These are phyloP conservation scores for Elaeagnus macrophylla DNA, from an alignment of 306 rosid genomes.

Conservation along the genomic window DNA sequence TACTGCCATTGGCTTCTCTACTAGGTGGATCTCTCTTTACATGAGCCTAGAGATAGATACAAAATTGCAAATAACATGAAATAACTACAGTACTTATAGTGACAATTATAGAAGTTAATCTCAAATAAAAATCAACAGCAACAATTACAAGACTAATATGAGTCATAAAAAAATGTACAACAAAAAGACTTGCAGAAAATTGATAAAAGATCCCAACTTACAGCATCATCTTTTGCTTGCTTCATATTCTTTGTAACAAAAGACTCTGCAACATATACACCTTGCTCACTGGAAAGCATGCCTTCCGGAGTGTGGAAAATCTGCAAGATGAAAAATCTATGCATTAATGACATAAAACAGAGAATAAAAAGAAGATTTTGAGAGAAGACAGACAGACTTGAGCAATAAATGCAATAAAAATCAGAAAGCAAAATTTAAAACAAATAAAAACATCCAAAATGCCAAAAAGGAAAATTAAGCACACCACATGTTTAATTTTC, in stretches of 20 bases:
- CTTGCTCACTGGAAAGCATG: constrained; percentile 81
- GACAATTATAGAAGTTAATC: neutral
- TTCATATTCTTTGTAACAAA: constrained; percentile 55
- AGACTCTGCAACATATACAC: constrained; percentile 86
- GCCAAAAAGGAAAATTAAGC: too few relatives aligned
- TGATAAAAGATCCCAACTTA: constrained; percentile 11
- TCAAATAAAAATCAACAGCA: neutral
- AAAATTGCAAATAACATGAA: constrained; percentile 4
- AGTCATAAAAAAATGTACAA: neutral
- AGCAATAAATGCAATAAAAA: too few relatives aligned
- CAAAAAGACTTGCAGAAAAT: constrained; percentile 4
- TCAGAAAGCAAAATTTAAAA: too few relatives aligned
- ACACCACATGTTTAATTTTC: too few relatives aligned
- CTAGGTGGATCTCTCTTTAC: constrained; percentile 51
- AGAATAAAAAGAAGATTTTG: too few relatives aligned
- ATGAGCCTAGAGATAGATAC: constrained; percentile 39
- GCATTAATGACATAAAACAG: neutral
- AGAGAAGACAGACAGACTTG: too few relatives aligned
- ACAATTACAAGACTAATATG: neutral
- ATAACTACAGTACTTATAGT: neutral
- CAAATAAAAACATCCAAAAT: too few relatives aligned
- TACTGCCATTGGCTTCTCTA: constrained; percentile 53
- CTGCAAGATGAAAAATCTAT: constrained; percentile 31
- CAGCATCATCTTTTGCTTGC: constrained; percentile 70
- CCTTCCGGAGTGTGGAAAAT: constrained; percentile 90